These are phyloP conservation scores for Voacanga thouarsii DNA, from an alignment of 257 asterid genomes.

Conservation along the genomic window DNA sequence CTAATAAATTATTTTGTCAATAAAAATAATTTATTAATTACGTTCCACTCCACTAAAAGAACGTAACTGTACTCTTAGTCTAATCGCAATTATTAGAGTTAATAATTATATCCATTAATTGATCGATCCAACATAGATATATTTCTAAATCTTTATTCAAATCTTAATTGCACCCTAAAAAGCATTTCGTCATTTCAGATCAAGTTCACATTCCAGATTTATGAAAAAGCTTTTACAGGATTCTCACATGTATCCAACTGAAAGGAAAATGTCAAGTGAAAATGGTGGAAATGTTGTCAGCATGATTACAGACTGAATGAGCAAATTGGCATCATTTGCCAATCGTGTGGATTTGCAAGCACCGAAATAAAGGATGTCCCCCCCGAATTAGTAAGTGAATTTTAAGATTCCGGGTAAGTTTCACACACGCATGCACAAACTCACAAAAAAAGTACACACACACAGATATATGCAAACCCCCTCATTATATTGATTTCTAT, in stretches of 20 bases:
- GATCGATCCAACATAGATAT: too few relatives aligned
- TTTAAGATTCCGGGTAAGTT: neutral
- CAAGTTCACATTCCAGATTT: neutral
- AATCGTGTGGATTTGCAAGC: constrained; percentile 67
- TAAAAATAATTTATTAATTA: too few relatives aligned
- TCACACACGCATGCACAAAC: neutral
- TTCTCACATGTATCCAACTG: constrained; percentile 29
- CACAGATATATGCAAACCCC: too few relatives aligned
- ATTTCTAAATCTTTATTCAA: neutral
- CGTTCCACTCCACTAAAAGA: too few relatives aligned
- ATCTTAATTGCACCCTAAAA: neutral
- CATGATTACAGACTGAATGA: constrained; percentile 82
- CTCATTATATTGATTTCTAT: too few relatives aligned
- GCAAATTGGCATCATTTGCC: constrained; percentile 79
- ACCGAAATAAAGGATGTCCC: constrained; percentile 81
- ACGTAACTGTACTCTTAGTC: too few relatives aligned
- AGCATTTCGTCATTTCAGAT: neutral
- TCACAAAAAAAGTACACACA: too few relatives aligned
- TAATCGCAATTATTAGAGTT: too few relatives aligned
- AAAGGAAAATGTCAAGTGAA: constrained; percentile 32
- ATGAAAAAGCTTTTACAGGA: constrained; percentile 36
- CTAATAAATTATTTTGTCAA: too few relatives aligned
- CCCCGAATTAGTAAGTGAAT: constrained; percentile 71
- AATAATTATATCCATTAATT: too few relatives aligned
- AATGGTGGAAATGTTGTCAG: constrained; percentile 40